phyloP scores from a whole-genome alignment of 2,329 filamentous ascomycete species.

The Chrysoporthe austroafricana region DNA sequence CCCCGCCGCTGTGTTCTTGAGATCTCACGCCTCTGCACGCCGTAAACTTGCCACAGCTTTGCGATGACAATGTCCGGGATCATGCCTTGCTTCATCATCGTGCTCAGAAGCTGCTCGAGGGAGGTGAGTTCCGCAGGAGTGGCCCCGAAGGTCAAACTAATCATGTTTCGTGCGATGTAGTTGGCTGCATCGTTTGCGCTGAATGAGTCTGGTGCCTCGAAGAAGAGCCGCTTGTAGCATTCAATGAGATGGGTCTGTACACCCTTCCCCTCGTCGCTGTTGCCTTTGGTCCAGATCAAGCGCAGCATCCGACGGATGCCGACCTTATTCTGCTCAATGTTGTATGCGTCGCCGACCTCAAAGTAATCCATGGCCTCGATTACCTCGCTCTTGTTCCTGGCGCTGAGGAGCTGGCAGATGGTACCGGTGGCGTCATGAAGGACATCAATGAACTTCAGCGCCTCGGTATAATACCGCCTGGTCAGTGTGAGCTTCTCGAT shows the following conservation, averaged over 20 bases:
- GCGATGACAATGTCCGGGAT: conserved; percentile 84
- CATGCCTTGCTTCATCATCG: conserved; percentile 94
- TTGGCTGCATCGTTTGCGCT: conserved; percentile 88
- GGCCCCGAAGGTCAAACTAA: conserved; percentile 94
- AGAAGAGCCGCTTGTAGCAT: conserved; percentile 94
- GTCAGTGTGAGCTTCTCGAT: conserved; percentile 87
- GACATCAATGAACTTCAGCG: conserved; percentile 89
- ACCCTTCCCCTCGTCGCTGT: conserved; percentile 97
- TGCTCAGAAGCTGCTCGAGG: conserved; percentile 89
- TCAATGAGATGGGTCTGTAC: conserved; percentile 97
- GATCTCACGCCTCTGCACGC: conserved; percentile 90
- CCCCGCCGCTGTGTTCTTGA: conserved; percentile 89
- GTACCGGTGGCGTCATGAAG: conserved; percentile 80
- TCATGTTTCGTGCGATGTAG: conserved; percentile 98
- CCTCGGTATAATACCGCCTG: conserved; percentile 89
- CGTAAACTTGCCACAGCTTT: conserved; percentile 98
- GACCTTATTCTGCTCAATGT: conserved; percentile 87
- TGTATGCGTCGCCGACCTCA: conserved; percentile 92
- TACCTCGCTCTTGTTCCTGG: conserved; percentile 96
- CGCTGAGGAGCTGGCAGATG: conserved; percentile 86
- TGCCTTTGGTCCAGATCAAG: conserved; percentile 98
- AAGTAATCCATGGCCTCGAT: conserved; percentile 99
- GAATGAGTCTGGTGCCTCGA: conserved; percentile 90
- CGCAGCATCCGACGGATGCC: conserved; percentile 96
- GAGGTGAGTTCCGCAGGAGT: conserved; percentile 95